Percentiles rank a stretch among this genome's conserved stretches.
These are phyloP conservation scores for Fusarium tupiense DNA, from an alignment of 2,329 filamentous ascomycete genomes.

Conservation along the genomic window DNA sequence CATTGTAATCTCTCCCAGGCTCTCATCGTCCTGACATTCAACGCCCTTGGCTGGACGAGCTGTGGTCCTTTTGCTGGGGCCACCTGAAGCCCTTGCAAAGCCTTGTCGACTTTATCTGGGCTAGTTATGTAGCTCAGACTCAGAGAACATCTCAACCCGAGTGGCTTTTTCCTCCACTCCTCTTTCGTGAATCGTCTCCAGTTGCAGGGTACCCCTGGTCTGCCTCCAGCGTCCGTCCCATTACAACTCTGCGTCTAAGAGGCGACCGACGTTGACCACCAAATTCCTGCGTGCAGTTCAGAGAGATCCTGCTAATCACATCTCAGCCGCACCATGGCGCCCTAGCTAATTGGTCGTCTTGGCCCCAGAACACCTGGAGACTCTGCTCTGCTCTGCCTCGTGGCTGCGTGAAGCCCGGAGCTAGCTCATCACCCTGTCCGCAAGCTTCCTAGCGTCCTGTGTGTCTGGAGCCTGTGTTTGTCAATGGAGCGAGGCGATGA, in stretches of 20 bases:
- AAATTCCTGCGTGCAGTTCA: conserved; percentile 16
- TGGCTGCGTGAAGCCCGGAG: conserved; percentile 23
- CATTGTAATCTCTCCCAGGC: conserved; percentile 9
- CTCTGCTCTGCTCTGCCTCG: conserved; percentile 42
- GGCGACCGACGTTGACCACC: conserved; percentile 11
- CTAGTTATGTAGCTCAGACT: background rate
- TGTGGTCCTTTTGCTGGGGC: conserved; percentile 12
- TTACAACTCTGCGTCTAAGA: conserved; percentile 19
- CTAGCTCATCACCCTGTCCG: conserved; percentile 22
- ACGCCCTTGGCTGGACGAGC: conserved; percentile 2
- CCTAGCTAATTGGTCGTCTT: conserved; percentile 26
- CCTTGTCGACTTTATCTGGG: conserved; percentile 18
- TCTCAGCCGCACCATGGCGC: conserved; percentile 39
- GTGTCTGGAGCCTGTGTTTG: conserved; percentile 9
- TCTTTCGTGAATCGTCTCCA: conserved; percentile 6
- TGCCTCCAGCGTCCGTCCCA: conserved; percentile 1
- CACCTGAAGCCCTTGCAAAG: conserved; percentile 23
- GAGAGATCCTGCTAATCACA: conserved; percentile 20
- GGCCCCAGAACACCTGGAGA: background rate
- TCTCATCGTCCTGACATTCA: conserved; percentile 1
- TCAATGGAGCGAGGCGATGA: conserved; percentile 25
- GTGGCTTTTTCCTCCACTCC: conserved; percentile 24
- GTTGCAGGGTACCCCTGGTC: conserved; percentile 14
- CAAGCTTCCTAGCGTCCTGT: conserved; percentile 34
- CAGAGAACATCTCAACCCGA: background rate